A percentile compares a stretch with the other conserved stretches of the same genome.
These are phyloP conservation scores for Ceratocystis cubensis DNA, from an alignment of 2,329 filamentous ascomycete species.

Conservation along the genomic window DNA sequence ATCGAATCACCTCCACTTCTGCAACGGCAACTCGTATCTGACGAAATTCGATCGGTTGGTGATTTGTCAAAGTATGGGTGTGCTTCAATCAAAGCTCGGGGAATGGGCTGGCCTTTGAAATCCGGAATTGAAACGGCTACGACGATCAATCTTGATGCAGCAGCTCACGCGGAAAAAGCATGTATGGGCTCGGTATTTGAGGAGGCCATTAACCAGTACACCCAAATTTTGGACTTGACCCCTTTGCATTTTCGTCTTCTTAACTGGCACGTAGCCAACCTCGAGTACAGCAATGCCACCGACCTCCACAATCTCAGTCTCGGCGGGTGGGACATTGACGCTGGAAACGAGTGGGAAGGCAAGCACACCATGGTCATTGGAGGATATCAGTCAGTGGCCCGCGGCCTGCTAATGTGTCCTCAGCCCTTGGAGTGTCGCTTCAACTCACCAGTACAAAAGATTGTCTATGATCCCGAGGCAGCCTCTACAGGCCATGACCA, in stretches of 20 bases:
- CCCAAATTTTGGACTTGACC: conserved; percentile 65
- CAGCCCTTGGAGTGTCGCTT: conserved; percentile 64
- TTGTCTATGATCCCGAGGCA: conserved; percentile 38
- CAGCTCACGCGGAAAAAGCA: conserved; percentile 51
- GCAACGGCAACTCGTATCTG: conserved; percentile 8
- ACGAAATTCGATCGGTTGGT: conserved; percentile 15
- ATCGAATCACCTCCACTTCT: conserved; percentile 1
- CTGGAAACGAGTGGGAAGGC: conserved; percentile 94
- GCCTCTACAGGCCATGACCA: conserved; percentile 24
- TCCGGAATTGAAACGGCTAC: conserved; percentile 48
- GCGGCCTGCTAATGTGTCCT: conserved; percentile 68
- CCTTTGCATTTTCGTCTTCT: conserved; percentile 79
- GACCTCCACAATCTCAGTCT: conserved; percentile 80
- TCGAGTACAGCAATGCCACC: conserved; percentile 93
- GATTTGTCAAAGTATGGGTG: conserved; percentile 19
- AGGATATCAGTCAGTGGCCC: conserved; percentile 86
- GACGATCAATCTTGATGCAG: conserved; percentile 57
- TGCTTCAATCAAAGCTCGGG: conserved; percentile 62
- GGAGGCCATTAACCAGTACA: conserved; percentile 79
- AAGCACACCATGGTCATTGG: conserved; percentile 87
- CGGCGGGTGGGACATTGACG: conserved; percentile 90
- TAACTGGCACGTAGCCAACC: conserved; percentile 97
- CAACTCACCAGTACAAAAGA: conserved; percentile 57
- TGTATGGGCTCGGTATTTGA: conserved; percentile 88
- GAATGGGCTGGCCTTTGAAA: conserved; percentile 72